Conservation (phyloP, 352 stramenopile species). For the Phytophthora idaei region DNA sequence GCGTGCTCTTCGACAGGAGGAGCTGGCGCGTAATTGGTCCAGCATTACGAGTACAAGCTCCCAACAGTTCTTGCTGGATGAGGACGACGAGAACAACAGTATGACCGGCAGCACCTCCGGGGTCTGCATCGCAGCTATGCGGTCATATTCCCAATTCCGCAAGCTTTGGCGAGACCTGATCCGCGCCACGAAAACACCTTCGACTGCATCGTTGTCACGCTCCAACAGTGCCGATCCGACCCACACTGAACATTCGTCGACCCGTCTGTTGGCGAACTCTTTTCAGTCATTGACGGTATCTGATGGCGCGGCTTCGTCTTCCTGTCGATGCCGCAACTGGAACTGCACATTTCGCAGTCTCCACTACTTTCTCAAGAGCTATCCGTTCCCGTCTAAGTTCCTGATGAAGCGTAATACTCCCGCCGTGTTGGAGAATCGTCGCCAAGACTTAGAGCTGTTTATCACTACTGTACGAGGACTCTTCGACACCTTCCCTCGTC, state of each 20-base stretch:
- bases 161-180: conserved; percentile 59
- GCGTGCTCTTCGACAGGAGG: conserved; percentile 31
- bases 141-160: conserved; percentile 70
- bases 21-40: conserved; percentile 36
- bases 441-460: conserved; percentile 58
- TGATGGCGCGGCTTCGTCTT: conserved; percentile 13
- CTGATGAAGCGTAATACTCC: conserved; percentile 49
- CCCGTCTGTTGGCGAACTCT: conserved; percentile 20
- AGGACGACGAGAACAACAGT: conserved; percentile 26
- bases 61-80: conserved; percentile 23
- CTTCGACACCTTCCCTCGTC: conserved; percentile 54
- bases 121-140: conserved; percentile 34
- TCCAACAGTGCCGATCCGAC: conserved; percentile 11
- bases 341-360: conserved; percentile 60
- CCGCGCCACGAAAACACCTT: conserved; percentile 46
- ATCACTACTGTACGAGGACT: conserved; percentile 48
- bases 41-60: conserved; percentile 37
- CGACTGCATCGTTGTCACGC: conserved; percentile 24
- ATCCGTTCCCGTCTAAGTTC: conserved; percentile 61
- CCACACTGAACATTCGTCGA: conserved; percentile 3
- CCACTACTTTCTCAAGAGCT: conserved; percentile 52
- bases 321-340: conserved; percentile 53
- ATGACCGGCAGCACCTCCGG: conserved; percentile 14
- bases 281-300: conserved; percentile 15
- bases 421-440: conserved; percentile 43